These are phyloP conservation scores for Ocimum tenuiflorum DNA, from an alignment of 257 asterid species.

Conservation along the genomic window DNA sequence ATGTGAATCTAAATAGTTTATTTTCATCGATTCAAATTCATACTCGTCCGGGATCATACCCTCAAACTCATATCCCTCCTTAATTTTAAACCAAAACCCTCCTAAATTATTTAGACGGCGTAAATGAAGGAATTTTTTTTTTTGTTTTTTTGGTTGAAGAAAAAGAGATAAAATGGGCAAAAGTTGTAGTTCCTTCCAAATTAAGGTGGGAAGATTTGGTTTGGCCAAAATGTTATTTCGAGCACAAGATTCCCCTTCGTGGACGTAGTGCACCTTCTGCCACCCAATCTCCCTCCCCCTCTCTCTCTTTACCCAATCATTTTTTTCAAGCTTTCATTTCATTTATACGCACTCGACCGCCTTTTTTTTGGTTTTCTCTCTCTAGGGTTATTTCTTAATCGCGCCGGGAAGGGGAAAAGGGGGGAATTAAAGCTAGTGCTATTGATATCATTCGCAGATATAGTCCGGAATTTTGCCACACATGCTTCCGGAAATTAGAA, in stretches of 20 bases:
- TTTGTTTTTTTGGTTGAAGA: too few relatives aligned
- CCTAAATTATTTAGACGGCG: too few relatives aligned
- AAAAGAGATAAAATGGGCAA: not conserved
- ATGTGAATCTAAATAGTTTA: too few relatives aligned
- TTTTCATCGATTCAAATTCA: too few relatives aligned
- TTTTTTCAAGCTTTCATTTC: slow-evolving; percentile 19
- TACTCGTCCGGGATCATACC: too few relatives aligned
- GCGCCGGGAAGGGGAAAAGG: slow-evolving; percentile 5
- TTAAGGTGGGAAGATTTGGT: not conserved
- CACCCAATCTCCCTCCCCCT: slow-evolving; percentile 26
- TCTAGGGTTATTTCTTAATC: slow-evolving; percentile 42
- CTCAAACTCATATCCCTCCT: too few relatives aligned
- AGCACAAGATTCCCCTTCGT: slow-evolving; percentile 23
- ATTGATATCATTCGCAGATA: not conserved
- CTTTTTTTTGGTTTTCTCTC: slow-evolving; percentile 27
- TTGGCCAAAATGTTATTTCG: slow-evolving; percentile 8
- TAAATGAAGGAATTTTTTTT: too few relatives aligned
- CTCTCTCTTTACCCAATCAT: too few relatives aligned
- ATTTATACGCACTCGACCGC: slow-evolving; percentile 34
- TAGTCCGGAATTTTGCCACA: slow-evolving; percentile 1
- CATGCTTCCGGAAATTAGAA: slow-evolving; percentile 2
- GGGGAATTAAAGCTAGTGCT: not conserved
- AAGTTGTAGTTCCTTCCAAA: not conserved
- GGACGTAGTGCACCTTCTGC: slow-evolving; percentile 29
- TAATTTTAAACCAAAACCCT: too few relatives aligned